Evolutionary conservation across 2,329 filamentous ascomycete genomes (phyloP).

Genomic region (Ophiocordyceps camponoti-floridani): DNA sequence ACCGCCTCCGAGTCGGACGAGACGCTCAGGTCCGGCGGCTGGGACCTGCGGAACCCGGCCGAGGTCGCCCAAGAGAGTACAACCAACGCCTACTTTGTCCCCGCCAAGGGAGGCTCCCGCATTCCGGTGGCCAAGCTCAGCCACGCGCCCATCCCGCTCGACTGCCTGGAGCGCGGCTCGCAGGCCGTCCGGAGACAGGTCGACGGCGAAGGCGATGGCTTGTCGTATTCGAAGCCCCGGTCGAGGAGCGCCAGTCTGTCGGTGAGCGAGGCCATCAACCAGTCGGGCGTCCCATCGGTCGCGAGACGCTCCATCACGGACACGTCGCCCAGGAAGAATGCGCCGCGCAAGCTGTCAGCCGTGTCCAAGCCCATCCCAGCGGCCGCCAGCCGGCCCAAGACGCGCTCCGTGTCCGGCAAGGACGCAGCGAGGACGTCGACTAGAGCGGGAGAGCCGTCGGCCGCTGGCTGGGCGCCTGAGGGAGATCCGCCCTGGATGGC

Average conservation of each 20-base stretch:
- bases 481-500: conserved; percentile 93
- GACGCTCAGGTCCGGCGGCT: conserved; percentile 15
- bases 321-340: conserved; percentile 34
- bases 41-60: conserved; percentile 61
- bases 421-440: conserved; percentile 38
- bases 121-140: conserved; percentile 77
- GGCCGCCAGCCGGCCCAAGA: conserved; percentile 36
- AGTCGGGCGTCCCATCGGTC: conserved; percentile 7
- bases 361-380: conserved; percentile 21
- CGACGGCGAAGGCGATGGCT: conserved; percentile 32
- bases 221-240: conserved; percentile 42
- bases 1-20: conserved; percentile 14
- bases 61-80: conserved; percentile 50
- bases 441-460: conserved; percentile 36
- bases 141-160: conserved; percentile 54
- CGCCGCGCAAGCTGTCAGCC: conserved; percentile 25
- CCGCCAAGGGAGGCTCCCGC: conserved; percentile 48
- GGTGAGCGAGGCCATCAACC: conserved; percentile 11
- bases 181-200: conserved; percentile 44
- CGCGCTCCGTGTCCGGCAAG: conserved; percentile 37
- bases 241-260: conserved; percentile 53
- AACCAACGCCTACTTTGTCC: conserved; percentile 28
- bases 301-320: conserved; percentile 28
- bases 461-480: conserved; percentile 52
- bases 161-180: conserved; percentile 57